Evolutionary conservation across 2,329 filamentous ascomycete genomes (phyloP).

Genomic region (Spiromastix sp.): DNA sequence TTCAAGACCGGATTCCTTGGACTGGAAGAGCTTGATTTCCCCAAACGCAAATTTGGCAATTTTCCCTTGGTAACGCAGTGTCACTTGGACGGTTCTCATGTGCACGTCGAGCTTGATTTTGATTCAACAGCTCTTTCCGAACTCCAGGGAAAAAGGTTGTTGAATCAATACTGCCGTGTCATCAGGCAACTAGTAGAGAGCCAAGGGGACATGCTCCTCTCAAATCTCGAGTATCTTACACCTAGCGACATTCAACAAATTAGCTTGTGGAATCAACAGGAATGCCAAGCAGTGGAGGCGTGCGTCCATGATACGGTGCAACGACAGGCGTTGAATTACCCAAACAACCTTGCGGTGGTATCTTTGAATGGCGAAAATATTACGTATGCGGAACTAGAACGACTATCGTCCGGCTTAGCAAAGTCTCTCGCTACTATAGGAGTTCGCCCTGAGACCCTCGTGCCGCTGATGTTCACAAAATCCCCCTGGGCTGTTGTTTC

Average conservation of each 20-base stretch:
- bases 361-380: slow-evolving; percentile 15
- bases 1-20: neutral
- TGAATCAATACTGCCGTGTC: slow-evolving; percentile 1
- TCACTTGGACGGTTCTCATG: neutral
- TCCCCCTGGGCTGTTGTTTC: slow-evolving; percentile 12
- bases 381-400: slow-evolving; percentile 13
- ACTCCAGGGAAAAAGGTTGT: neutral
- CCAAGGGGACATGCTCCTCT: slow-evolving; percentile 5
- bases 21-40: neutral
- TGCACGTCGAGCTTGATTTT: neutral
- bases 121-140: neutral
- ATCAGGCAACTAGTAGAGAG: neutral
- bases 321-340: slow-evolving; percentile 3
- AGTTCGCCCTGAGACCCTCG: slow-evolving; percentile 10
- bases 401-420: slow-evolving; percentile 12
- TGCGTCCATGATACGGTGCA: slow-evolving; percentile 12
- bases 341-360: slow-evolving; percentile 12
- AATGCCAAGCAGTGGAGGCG: slow-evolving; percentile 5
- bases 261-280: neutral
- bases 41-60: neutral
- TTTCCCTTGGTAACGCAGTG: slow-evolving; percentile 1
- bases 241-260: neutral
- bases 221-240: neutral
- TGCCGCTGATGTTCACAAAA: slow-evolving; percentile 13
- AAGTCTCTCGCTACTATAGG: slow-evolving; percentile 9